These are phyloP conservation scores for Rhizopus delemar DNA, from an alignment of 371 early-diverging fungal species.

Conservation along the genomic window DNA sequence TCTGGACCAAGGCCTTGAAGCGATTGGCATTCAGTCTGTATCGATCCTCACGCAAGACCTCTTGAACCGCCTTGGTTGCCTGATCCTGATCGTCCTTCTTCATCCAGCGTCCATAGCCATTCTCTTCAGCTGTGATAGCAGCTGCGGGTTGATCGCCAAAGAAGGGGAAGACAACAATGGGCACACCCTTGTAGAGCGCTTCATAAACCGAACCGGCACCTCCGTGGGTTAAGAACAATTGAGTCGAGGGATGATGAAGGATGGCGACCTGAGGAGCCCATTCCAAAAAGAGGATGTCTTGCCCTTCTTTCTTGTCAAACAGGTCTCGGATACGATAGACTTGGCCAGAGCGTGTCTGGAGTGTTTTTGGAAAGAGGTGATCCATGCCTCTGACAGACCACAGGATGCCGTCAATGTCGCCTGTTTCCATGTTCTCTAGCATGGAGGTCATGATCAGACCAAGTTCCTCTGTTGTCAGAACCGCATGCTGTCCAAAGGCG, in stretches of 20 bases:
- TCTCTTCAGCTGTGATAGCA: conserved; percentile 7
- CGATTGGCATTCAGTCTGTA: conserved; percentile 13
- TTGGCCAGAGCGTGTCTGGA: conserved; percentile 4
- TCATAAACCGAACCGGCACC: conserved; percentile 42
- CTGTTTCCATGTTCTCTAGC: conserved; percentile 20
- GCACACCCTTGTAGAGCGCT: conserved; percentile 33
- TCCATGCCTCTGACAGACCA: conserved; percentile 25
- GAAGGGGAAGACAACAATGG: conserved; percentile 36
- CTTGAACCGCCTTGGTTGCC: neutral
- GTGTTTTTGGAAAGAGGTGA: conserved; percentile 14
- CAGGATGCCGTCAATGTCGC: conserved; percentile 35
- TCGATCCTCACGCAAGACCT: conserved; percentile 8
- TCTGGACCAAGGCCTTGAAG: conserved; percentile 22
- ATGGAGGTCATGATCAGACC: conserved; percentile 22
- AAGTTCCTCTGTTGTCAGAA: conserved; percentile 9
- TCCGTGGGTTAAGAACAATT: conserved; percentile 39
- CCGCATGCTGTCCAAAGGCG: conserved; percentile 39
- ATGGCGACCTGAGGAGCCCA: conserved; percentile 52
- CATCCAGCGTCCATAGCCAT: conserved; percentile 6
- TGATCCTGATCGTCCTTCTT: neutral
- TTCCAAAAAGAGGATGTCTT: conserved; percentile 8
- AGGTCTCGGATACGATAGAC: conserved; percentile 3
- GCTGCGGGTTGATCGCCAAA: conserved; percentile 40
- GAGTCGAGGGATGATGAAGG: conserved; percentile 32
- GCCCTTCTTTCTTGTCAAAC: conserved; percentile 5